Conservation (phyloP, 2,329 filamentous ascomycete species). For the Epichloe coenophiala region DNA sequence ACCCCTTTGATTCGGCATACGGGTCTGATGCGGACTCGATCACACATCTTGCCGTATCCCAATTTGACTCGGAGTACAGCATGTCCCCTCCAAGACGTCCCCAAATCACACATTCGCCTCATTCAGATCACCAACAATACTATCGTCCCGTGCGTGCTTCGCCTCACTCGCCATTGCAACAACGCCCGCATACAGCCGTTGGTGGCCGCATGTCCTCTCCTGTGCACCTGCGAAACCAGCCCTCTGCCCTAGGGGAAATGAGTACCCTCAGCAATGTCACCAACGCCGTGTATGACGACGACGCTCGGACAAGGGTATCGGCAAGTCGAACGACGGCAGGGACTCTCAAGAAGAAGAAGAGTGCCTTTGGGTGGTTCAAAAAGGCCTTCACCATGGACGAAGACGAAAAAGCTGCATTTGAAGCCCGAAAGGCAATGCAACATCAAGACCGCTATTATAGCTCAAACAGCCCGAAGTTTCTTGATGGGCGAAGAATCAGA, state of each 20-base stretch:
- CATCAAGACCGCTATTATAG: constrained; percentile 36
- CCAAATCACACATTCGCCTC: constrained; percentile 18
- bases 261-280: constrained; percentile 44
- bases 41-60: constrained; percentile 16
- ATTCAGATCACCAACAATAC: constrained; percentile 31
- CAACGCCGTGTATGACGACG: constrained; percentile 29
- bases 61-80: constrained; percentile 21
- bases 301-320: constrained; percentile 15
- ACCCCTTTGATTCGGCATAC: constrained; percentile 32
- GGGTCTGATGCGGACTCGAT: constrained; percentile 32
- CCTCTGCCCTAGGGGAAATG: constrained; percentile 39
- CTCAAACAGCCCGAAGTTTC: constrained; percentile 34
- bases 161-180: constrained; percentile 50
- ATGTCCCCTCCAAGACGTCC: constrained; percentile 13
- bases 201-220: constrained; percentile 20
- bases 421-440: constrained; percentile 37
- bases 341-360: constrained; percentile 51
- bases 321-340: constrained; percentile 20
- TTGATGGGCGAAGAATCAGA: constrained; percentile 40
- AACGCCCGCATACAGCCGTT: constrained; percentile 40
- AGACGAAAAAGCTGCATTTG: constrained; percentile 46
- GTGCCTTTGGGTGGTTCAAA: constrained; percentile 57
- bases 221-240: constrained; percentile 32
- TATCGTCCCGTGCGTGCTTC: constrained; percentile 50
- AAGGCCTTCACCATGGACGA: constrained; percentile 54